Base-by-base conservation (phyloP, 768 basidiomycete genomes). In the Pisolithus sp. region DNA sequence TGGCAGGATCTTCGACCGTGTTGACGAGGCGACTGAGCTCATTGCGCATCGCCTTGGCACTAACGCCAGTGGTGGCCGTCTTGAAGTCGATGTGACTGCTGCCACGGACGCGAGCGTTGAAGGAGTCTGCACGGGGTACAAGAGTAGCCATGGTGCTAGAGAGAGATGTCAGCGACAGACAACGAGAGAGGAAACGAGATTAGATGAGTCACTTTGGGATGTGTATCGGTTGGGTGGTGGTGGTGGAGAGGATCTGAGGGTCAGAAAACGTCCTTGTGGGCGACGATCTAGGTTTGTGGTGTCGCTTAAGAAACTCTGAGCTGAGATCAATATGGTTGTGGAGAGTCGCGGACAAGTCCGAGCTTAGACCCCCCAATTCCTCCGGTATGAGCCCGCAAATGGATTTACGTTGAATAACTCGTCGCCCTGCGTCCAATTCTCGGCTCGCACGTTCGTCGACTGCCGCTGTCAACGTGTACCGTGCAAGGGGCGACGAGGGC, bases 21-120 rank as follows among this genome's bases (percentile, higher is more conserved):
- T 78, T 75, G 64, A 97, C 92, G 78, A 99, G 89, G 65, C 82
- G 82, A 70, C 87, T 87, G 73, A 99, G 86, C 76, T 98, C 96
- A 68, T 97, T 96, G 76, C 93, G 85, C 95, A 97, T 97, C 51
- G 93, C 78, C 76, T 96, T 97, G 59, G 90, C 88, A 24, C 90
- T 87, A 58, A 93, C 86, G 58, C 91, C 92, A 49, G 92, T 93
- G 48, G 83, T 94, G 57, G 95, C 95, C n/a, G 92, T 94, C 78
- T 94, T 93, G 83, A 95, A 95, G 73, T 97, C 89, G 75, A 90
- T 85, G 68, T 90, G 86, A 59, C 80, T 83, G 50, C 83, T 81
- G 58, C 88, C 88, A 53, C 88, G 82, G 50, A 79, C 80, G 56
- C 87, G 84, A 64, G 82, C 76, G 59, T 77, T 81, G 79, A 86